Base-by-base conservation (phyloP, 208 protist genomes). In the Trypanosoma vivax region DNA sequence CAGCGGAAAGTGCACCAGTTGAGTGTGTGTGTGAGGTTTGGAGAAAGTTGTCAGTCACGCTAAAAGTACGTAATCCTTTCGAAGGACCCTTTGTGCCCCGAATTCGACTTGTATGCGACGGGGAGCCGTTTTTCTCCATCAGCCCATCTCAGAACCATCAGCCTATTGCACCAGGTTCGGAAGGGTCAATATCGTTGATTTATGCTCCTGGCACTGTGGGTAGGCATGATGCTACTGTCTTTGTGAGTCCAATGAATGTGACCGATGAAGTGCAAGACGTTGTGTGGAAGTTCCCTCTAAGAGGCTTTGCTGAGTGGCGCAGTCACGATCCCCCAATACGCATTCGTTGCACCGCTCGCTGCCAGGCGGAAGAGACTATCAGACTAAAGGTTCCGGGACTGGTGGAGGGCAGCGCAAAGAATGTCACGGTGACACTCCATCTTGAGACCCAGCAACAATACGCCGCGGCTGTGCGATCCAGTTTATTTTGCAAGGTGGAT, bases 51-150 rank as follows among this genome's bases (percentile, higher is more conserved):
- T 54, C 67, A 4, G 23, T 87, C 5, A 31, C 54, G 16, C 31
- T 96, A 2, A 77, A 73, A 25, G 79, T 96, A 27, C 65, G 62
- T 7, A 96, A 96, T 60, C 67, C 79, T 30, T 84, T 96, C 46
- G 61, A 78, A 9, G 60, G 46, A 5, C 65, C 74, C 9, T 76
- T 79, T 13, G 49, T 29, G 11, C 41, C 81, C 5, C 46, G 60
- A 7, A 52, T 79, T 31, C 59, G 7, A n/a, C 50, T 88, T 13
- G 40, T 43, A 10, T 72, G 51, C 28, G 66, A 62, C 43, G 38
- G 30, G 30, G 39, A 38, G 14, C 19, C 43, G 16, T 61, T 47
- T 46, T 82, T 88, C 60, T 45, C 50, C 34, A 42, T 89, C 43
- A 49, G 49, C 37, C 41, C 60, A 0, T 51, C 64, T 13, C 45